These are phyloP conservation scores for Pseudoneurospora amorphoporcata DNA, from an alignment of 495 filamentous ascomycete species.

Conservation along the genomic window DNA sequence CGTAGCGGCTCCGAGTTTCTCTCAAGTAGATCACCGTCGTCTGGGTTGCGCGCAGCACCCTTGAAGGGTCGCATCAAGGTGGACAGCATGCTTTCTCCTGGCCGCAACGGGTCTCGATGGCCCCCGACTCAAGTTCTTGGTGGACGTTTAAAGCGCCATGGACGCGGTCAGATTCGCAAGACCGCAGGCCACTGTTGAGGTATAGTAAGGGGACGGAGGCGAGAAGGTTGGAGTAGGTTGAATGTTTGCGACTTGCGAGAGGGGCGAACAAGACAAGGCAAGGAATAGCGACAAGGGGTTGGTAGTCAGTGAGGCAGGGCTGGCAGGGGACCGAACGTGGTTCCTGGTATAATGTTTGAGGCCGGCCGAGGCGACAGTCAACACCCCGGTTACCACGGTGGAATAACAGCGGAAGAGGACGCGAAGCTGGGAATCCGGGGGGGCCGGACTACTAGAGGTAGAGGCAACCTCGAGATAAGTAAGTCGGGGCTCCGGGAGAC, in stretches of 20 bases:
- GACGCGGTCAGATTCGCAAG: conserved; percentile 4
- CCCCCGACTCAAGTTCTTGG: background rate
- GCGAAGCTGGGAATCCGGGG: background rate
- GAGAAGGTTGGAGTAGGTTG: background rate
- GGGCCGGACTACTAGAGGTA: background rate
- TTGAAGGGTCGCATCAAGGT: conserved; percentile 32
- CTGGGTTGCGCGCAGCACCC: conserved; percentile 15
- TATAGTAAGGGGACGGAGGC: background rate
- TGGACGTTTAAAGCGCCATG: conserved; percentile 18
- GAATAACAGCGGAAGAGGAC: background rate
- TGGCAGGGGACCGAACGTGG: background rate
- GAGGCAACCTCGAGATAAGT: background rate
- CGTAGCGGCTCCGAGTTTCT: conserved; percentile 2
- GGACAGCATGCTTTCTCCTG: conserved; percentile 29
- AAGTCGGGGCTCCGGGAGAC: background rate
- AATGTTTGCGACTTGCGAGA: background rate
- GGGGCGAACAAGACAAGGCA: background rate
- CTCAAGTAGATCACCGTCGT: conserved; percentile 2
- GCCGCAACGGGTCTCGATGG: background rate
- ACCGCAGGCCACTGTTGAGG: background rate
- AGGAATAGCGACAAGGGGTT: background rate
- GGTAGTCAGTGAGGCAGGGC: background rate
- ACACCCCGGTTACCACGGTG: background rate
- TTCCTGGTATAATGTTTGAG: background rate
- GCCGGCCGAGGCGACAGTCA: background rate